Evolutionary conservation across 345 rosid species (phyloP), one percentile per base, ranked within the genome.

Genomic region (Erysimum cheiranthoides): DNA sequence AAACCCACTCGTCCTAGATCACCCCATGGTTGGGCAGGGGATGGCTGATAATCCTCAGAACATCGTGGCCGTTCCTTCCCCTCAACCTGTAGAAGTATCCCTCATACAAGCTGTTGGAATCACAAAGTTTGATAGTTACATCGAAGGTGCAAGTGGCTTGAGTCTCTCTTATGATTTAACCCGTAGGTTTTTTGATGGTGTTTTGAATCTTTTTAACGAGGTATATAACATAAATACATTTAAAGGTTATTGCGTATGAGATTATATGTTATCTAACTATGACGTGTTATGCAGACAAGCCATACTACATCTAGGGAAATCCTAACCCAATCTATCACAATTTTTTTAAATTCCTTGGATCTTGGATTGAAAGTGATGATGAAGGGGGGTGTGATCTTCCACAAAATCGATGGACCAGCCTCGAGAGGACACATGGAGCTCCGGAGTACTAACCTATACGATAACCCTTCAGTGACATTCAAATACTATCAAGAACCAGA

Each of bases 41-140:
- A 86, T 90, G 93, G 76, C 89, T 5, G 92, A 90, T 46, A 88
- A 85, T 58, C 89, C 93, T 6, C 73, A 80, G 87, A 88, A 88
- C 51, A 76, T 78, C n/a, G 56, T 87, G 12, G 17, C 78, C 28
- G 43, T 87, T 45, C 96, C 92, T 10, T 83, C 91, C 5, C 81
- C 84, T 38, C 13, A 14, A 7, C 87, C 87, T 0, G 86, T 86
- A 31, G 87, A 88, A 73, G 70, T 72, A 61, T 86, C 90, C 1
- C 82, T 86, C 32, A 45, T 83, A 25, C 84, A 84, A 58, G 84
- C 80, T 12, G 92, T 84, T 64, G 96, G 89, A 2, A 87, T 87
- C 68, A 82, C 88, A 10, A 28, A 47, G 14, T 78, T 67, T n/a
- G 86, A 61, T 32, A 78, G 73, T 83, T 86, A 79, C 62, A 80